phyloP scores from a whole-genome alignment of 2,329 filamentous ascomycete genomes.

The Exophiala bonariae region DNA sequence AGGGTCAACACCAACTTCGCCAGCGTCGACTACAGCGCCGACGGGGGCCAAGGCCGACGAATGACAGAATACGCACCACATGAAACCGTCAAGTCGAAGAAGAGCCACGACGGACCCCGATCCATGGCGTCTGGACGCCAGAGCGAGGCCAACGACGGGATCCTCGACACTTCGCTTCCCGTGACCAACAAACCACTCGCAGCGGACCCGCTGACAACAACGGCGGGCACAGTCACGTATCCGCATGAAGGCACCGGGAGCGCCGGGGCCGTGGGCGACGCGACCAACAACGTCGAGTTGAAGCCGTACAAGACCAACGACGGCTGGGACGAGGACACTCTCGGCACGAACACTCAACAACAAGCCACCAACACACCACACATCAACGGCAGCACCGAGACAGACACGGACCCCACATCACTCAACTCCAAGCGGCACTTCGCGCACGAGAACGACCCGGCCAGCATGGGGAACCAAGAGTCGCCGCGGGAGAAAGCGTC shows the following conservation, averaged over 20 bases:
- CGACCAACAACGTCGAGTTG: slow-evolving; percentile 2
- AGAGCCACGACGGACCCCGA: slow-evolving; percentile 1
- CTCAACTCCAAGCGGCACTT: slow-evolving; percentile 18
- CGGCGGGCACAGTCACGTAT: neutral
- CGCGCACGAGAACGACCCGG: slow-evolving; percentile 21
- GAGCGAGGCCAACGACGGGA: neutral
- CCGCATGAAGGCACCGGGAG: slow-evolving; percentile 1
- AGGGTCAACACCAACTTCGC: slow-evolving; percentile 26
- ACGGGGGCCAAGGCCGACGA: slow-evolving; percentile 13
- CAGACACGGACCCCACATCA: slow-evolving; percentile 19
- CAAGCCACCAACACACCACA: neutral
- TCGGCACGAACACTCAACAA: neutral
- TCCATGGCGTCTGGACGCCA: neutral
- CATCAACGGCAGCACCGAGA: slow-evolving; percentile 4
- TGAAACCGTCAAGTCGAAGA: slow-evolving; percentile 13
- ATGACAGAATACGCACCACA: slow-evolving; percentile 27
- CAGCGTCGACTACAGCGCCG: slow-evolving; percentile 23
- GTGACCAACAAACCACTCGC: neutral
- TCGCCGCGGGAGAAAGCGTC: neutral
- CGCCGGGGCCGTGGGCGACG: neutral
- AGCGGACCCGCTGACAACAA: neutral
- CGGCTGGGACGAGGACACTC: slow-evolving; percentile 15
- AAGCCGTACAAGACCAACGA: slow-evolving; percentile 20
- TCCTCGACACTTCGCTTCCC: neutral
- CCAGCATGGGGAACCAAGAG: slow-evolving; percentile 13